Percentiles rank a stretch among this genome's conserved stretches.
These are phyloP conservation scores for Forsythia viridissima DNA, from an alignment of 257 asterid species.

Conservation along the genomic window DNA sequence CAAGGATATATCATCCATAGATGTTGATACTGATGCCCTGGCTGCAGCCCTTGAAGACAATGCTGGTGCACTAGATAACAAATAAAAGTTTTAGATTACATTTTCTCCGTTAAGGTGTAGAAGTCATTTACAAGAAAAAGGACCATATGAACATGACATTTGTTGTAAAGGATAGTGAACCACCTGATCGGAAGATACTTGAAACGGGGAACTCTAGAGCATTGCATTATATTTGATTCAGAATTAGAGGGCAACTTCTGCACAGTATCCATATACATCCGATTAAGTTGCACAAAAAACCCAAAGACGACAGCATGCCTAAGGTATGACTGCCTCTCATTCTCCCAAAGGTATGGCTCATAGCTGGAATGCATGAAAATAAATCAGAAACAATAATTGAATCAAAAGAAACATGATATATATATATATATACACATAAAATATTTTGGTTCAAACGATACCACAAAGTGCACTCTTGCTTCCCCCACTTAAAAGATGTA, in stretches of 20 bases:
- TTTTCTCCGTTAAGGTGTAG: neutral
- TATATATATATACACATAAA: neutral
- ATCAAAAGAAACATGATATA: constrained; percentile 7
- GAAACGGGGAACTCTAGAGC: constrained; percentile 96
- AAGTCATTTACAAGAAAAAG: constrained; percentile 5
- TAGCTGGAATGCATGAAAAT: constrained; percentile 52
- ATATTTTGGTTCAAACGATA: constrained; percentile 11
- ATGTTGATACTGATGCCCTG: constrained; percentile 61
- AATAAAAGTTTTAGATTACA: constrained; percentile 20
- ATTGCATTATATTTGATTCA: constrained; percentile 91
- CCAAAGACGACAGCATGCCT: constrained; percentile 97
- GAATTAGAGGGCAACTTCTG: constrained; percentile 86
- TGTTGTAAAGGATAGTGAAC: constrained; percentile 24
- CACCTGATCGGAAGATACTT: constrained; percentile 99
- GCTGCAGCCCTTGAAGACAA: constrained; percentile 67
- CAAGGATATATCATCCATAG: constrained; percentile 74
- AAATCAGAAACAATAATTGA: constrained; percentile 26
- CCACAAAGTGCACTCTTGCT: neutral
- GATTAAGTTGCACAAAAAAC: constrained; percentile 92
- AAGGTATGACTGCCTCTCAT: constrained; percentile 84
- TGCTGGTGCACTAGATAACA: constrained; percentile 81
- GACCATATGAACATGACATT: neutral
- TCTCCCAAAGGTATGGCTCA: constrained; percentile 96
- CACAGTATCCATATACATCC: constrained; percentile 65
- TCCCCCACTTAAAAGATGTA: neutral